Percentiles rank a stretch among this genome's conserved stretches.
These are phyloP conservation scores for Buxus sempervirens DNA, from an alignment of 164 flowering plant species.

Conservation along the genomic window DNA sequence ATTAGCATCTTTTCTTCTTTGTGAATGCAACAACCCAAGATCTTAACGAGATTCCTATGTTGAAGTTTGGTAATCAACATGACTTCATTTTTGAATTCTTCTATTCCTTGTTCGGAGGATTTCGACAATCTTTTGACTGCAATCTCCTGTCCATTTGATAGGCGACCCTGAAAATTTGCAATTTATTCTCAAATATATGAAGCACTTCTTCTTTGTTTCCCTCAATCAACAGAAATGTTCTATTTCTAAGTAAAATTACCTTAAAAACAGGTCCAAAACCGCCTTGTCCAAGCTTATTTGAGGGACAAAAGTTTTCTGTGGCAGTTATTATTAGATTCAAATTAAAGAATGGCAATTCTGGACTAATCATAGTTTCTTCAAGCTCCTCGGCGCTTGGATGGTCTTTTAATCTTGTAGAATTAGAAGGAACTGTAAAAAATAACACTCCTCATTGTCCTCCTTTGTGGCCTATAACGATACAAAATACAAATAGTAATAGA, in stretches of 20 bases:
- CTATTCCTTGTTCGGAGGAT: conserved; percentile 62
- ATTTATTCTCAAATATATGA: no score
- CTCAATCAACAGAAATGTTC: no score
- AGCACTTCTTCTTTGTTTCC: no score
- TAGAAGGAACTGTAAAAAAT: not conserved
- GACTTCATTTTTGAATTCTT: conserved; percentile 71
- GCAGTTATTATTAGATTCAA: conserved; percentile 22
- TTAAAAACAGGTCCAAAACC: conserved; percentile 74
- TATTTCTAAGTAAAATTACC: conserved; percentile 26
- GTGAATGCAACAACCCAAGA: conserved; percentile 4
- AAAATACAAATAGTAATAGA: not conserved
- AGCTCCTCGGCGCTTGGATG: not conserved
- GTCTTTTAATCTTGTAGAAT: not conserved
- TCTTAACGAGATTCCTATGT: conserved; percentile 7
- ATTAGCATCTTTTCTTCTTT: conserved; percentile 7
- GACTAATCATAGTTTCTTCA: conserved; percentile 8
- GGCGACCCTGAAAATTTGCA: not conserved
- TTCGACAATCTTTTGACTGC: not conserved
- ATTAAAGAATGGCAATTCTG: conserved; percentile 22
- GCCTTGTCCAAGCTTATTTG: conserved; percentile 65
- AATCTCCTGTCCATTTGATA: not conserved
- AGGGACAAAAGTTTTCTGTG: conserved; percentile 30
- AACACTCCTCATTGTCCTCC: no score
- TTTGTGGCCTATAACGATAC: not conserved
- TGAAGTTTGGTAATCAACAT: conserved; percentile 36